These are phyloP conservation scores for Climacium dendroides DNA, from an alignment of 225 moss, liverwort and hornwort species.

Conservation along the genomic window DNA sequence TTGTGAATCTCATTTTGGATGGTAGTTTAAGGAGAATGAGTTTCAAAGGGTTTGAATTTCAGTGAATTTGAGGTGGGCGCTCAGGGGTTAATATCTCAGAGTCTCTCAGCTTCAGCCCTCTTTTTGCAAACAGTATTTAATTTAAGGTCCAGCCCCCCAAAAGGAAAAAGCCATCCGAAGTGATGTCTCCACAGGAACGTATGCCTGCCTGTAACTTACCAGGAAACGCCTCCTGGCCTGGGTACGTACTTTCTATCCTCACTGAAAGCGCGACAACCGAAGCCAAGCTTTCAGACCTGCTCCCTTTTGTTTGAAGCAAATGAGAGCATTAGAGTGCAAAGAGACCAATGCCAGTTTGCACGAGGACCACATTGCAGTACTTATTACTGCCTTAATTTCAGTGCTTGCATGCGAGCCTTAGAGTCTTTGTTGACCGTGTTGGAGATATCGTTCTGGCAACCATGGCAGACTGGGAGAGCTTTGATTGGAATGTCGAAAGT, in stretches of 20 bases:
- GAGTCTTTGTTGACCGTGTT: not conserved
- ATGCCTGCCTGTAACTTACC: not conserved
- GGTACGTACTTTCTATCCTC: not conserved
- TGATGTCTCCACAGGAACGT: not conserved
- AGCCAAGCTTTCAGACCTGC: not conserved
- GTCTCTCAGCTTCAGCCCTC: not conserved
- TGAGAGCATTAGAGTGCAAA: too few species aligned
- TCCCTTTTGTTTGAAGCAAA: not conserved
- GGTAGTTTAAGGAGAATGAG: too few species aligned
- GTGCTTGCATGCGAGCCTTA: not conserved
- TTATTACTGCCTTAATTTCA: not conserved
- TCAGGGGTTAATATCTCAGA: too few species aligned
- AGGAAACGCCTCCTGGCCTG: not conserved
- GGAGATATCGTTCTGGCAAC: not conserved
- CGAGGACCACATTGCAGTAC: not conserved
- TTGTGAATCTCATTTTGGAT: too few species aligned
- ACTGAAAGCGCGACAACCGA: not conserved
- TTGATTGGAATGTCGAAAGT: not conserved
- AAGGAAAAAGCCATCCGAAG: not conserved
- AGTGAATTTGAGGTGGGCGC: too few species aligned
- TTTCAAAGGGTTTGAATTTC: too few species aligned
- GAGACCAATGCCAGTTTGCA: not conserved
- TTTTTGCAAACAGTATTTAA: not conserved
- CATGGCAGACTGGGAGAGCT: not conserved
- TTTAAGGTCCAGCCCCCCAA: too few species aligned